Evolutionary conservation across 768 basidiomycete species (phyloP).

Genomic region (Lactarius hatsudake): DNA sequence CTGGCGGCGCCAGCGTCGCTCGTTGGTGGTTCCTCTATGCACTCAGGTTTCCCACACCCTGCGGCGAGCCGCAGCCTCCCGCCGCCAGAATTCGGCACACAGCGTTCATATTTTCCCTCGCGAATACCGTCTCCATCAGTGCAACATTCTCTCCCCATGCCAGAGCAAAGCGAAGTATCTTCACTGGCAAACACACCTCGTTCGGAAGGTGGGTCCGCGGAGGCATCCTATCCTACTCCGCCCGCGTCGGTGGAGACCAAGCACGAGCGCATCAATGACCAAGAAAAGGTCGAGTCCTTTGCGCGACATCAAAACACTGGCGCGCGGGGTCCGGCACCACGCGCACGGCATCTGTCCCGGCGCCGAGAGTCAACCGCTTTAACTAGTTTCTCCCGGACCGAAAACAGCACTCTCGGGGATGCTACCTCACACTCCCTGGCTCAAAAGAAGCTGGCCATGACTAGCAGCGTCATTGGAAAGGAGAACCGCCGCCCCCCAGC

Average conservation of each 20-base stretch:
- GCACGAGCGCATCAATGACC: neutral
- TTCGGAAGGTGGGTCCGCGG: neutral
- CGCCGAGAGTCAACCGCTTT: constrained; percentile 5
- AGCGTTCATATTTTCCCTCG: constrained; percentile 3
- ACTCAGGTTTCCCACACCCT: neutral
- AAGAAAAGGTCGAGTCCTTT: neutral
- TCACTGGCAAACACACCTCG: neutral
- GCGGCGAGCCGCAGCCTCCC: neutral
- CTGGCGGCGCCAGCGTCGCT: neutral
- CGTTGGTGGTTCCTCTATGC: neutral
- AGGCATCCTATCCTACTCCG: neutral
- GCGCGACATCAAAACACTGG: neutral
- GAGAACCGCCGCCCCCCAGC: constrained; percentile 11
- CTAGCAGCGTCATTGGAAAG: constrained; percentile 4
- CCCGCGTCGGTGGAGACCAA: neutral
- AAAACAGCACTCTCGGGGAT: neutral
- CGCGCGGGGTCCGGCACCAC: neutral
- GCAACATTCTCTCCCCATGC: neutral
- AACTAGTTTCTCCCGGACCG: neutral
- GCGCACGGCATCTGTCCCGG: neutral
- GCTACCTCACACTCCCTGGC: neutral
- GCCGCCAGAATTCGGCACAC: neutral
- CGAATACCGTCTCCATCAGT: constrained; percentile 9
- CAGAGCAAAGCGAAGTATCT: neutral
- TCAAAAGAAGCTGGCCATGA: neutral